Percentiles rank a stretch among this genome's conserved stretches.
phyloP scores from a whole-genome alignment of 108 stramenopile species.

The Pseudonitzschia multistriata region DNA sequence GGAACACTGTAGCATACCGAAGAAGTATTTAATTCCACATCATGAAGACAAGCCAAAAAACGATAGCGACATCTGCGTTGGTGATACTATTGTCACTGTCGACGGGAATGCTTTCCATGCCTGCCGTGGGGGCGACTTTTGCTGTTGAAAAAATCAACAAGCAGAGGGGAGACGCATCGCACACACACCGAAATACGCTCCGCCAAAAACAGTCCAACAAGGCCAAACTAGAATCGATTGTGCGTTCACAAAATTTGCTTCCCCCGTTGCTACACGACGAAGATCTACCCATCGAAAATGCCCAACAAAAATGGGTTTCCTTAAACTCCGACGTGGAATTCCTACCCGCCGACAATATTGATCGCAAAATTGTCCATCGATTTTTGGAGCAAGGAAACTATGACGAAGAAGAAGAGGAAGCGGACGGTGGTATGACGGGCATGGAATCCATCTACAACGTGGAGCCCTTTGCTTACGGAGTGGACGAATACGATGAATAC shows the following conservation, averaged over 20 bases:
- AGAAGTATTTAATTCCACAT: neutral
- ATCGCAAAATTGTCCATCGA: neutral
- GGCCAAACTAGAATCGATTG: neutral
- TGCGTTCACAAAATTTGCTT: neutral
- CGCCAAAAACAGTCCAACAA: neutral
- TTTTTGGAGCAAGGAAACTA: slow-evolving; percentile 13
- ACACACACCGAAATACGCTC: neutral
- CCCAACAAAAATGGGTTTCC: slow-evolving; percentile 10
- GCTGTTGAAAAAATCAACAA: too few species aligned
- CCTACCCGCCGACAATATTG: slow-evolving; percentile 5
- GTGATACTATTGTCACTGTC: neutral
- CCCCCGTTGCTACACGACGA: slow-evolving; percentile 6
- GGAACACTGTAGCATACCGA: neutral
- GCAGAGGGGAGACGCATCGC: neutral
- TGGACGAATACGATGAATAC: slow-evolving; percentile 50
- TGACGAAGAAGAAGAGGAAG: neutral
- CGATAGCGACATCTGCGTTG: neutral
- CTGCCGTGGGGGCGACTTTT: neutral
- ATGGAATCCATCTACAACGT: slow-evolving; percentile 27
- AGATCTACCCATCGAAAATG: slow-evolving; percentile 12
- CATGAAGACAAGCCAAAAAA: neutral
- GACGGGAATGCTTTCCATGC: neutral
- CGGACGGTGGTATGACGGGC: neutral
- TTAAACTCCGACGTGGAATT: slow-evolving; percentile 10
- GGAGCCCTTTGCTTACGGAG: slow-evolving; percentile 33